These are phyloP conservation scores for Candida albicans DNA, from an alignment of 1,139 yeast species.

Conservation along the genomic window DNA sequence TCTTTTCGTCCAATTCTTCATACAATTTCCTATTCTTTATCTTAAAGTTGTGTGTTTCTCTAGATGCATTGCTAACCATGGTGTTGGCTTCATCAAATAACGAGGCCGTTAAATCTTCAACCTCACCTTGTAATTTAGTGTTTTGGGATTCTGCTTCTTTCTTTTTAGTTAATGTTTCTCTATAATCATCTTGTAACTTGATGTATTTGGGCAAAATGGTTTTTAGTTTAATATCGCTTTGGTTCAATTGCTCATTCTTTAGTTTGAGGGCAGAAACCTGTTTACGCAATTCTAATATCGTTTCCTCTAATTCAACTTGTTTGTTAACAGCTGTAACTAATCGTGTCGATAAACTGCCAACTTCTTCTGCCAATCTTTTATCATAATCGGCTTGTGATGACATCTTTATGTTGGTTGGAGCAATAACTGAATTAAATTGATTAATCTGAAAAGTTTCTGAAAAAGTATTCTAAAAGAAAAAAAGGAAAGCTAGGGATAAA, in stretches of 20 bases:
- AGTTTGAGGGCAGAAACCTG: conserved; percentile 29
- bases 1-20: conserved; percentile 72
- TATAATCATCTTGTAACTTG: conserved; percentile 33
- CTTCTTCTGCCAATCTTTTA: conserved; percentile 52
- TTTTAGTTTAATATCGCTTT: conserved; percentile 28
- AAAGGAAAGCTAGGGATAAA: too few species aligned
- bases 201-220: conserved; percentile 29
- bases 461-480: too few species aligned
- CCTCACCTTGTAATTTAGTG: conserved; percentile 61
- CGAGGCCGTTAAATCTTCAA: conserved; percentile 74
- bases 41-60: conserved; percentile 55
- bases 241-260: conserved; percentile 18
- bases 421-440: neutral
- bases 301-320: conserved; percentile 55
- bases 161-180: conserved; percentile 31
- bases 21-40: conserved; percentile 56
- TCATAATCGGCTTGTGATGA: conserved; percentile 18
- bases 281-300: conserved; percentile 31
- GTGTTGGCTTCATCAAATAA: conserved; percentile 77
- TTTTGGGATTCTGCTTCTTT: conserved; percentile 57
- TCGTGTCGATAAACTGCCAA: conserved; percentile 57
- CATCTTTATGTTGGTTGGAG: neutral
- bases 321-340: conserved; percentile 61
- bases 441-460: too few species aligned
- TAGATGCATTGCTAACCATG: conserved; percentile 73